Conservation (phyloP, 1,284 basidiomycete species). For the Vanrija sp. region DNA sequence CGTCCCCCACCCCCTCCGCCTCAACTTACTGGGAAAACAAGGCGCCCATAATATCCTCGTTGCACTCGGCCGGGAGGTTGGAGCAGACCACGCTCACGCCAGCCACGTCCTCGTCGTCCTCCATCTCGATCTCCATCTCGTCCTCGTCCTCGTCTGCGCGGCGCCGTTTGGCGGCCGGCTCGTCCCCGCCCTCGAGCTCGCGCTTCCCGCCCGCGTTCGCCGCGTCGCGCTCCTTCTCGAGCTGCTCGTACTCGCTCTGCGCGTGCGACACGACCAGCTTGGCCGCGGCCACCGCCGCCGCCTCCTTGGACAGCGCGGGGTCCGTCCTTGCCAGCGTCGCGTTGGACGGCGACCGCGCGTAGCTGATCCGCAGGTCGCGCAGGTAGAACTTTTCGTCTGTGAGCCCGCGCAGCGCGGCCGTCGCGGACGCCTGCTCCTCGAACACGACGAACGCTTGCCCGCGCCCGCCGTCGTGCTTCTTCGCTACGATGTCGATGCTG, state of each 20-base stretch:
- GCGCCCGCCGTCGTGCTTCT: slow-evolving; percentile 74
- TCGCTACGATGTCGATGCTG: slow-evolving; percentile 84
- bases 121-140: slow-evolving; percentile 48
- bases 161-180: slow-evolving; percentile 30
- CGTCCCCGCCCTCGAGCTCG: slow-evolving; percentile 56
- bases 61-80: slow-evolving; percentile 43
- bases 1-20: too few species aligned
- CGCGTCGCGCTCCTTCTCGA: slow-evolving; percentile 62
- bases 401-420: slow-evolving; percentile 82
- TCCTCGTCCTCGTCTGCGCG: slow-evolving; percentile 36
- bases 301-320: slow-evolving; percentile 62
- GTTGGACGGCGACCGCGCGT: slow-evolving; percentile 79
- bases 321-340: slow-evolving; percentile 59
- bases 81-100: slow-evolving; percentile 26
- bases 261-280: slow-evolving; percentile 49
- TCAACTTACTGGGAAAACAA: slow-evolving; percentile 33
- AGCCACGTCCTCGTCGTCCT: slow-evolving; percentile 37
- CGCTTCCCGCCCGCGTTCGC: slow-evolving; percentile 52
- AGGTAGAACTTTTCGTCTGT: slow-evolving; percentile 84
- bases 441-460: slow-evolving; percentile 98
- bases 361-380: slow-evolving; percentile 58
- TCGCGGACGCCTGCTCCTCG: slow-evolving; percentile 78
- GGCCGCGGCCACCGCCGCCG: slow-evolving; percentile 45
- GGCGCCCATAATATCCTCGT: slow-evolving; percentile 30
- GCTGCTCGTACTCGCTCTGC: slow-evolving; percentile 51